phyloP scores from a whole-genome alignment of 192 early-diverging fungal genomes.

The Chytriomyces sp. region DNA sequence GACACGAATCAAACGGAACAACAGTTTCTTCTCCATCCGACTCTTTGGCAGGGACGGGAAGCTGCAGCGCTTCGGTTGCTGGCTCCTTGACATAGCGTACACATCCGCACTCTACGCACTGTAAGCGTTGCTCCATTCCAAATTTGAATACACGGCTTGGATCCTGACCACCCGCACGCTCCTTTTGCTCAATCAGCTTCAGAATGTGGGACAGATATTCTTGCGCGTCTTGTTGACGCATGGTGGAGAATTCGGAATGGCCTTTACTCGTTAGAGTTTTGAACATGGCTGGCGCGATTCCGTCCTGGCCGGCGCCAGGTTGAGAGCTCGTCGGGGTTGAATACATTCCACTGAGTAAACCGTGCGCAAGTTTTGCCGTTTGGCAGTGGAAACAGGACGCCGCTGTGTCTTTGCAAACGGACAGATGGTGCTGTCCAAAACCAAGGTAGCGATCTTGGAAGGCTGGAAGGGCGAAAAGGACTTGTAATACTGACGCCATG shows the following conservation, averaged over 20 bases:
- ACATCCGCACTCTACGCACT: conserved; percentile 82
- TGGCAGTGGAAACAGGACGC: conserved; percentile 89
- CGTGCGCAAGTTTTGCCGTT: conserved; percentile 88
- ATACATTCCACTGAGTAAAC: conserved; percentile 59
- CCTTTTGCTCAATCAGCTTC: conserved; percentile 76
- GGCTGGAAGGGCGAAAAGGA: conserved; percentile 73
- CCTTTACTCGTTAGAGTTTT: conserved; percentile 85
- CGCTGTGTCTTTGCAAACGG: conserved; percentile 59
- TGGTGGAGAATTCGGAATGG: conserved; percentile 93
- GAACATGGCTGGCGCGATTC: conserved; percentile 90
- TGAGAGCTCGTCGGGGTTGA: not conserved
- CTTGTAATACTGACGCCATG: conserved; percentile 93
- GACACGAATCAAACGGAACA: conserved; percentile 73
- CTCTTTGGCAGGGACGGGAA: conserved; percentile 78
- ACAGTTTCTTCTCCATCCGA: conserved; percentile 56
- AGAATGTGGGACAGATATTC: conserved; percentile 88
- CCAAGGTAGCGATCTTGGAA: conserved; percentile 70
- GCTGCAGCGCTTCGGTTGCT: conserved; percentile 45
- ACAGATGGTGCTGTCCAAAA: conserved; percentile 54
- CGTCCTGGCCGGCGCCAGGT: conserved; percentile 63
- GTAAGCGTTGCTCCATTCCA: conserved; percentile 77
- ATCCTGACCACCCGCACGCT: conserved; percentile 69
- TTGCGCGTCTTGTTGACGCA: conserved; percentile 98
- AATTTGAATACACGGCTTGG: conserved; percentile 85
- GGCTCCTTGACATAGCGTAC: conserved; percentile 73